Percentiles rank a stretch among this genome's conserved stretches.
These are phyloP conservation scores for Pseudogymnoascus pannorum DNA, from an alignment of 2,329 filamentous ascomycete species.

Conservation along the genomic window DNA sequence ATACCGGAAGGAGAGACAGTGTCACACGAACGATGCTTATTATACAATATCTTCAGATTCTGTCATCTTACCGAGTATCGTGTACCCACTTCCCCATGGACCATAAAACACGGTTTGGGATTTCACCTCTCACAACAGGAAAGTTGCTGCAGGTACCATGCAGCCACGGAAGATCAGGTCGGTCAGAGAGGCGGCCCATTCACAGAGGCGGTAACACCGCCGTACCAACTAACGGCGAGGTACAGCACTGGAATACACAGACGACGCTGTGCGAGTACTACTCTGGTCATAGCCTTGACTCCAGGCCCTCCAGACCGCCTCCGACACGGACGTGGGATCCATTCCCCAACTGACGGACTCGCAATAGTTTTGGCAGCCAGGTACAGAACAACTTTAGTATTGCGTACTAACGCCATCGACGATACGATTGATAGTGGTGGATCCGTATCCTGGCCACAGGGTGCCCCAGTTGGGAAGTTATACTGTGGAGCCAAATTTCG, in stretches of 20 bases:
- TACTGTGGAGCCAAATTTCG: slow-evolving; percentile 9
- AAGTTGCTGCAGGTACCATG: slow-evolving; percentile 8
- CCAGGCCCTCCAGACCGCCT: slow-evolving; percentile 3
- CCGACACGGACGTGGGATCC: neutral
- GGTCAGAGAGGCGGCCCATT: neutral
- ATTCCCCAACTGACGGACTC: neutral
- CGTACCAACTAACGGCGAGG: slow-evolving; percentile 7
- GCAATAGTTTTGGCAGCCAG: slow-evolving; percentile 5
- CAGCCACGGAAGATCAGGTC: slow-evolving; percentile 6
- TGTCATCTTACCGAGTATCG: neutral
- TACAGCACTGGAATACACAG: slow-evolving; percentile 1
- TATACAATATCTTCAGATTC: slow-evolving; percentile 1
- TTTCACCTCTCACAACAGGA: neutral
- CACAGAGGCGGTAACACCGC: slow-evolving; percentile 7
- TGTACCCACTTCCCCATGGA: slow-evolving; percentile 5
- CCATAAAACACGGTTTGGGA: slow-evolving; percentile 7
- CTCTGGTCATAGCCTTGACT: neutral
- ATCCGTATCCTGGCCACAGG: neutral
- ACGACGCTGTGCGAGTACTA: neutral
- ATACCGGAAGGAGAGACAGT: neutral
- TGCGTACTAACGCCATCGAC: neutral
- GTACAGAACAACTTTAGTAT: neutral
- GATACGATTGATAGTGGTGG: slow-evolving; percentile 6
- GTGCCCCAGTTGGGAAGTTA: neutral
- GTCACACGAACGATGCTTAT: slow-evolving; percentile 1